Evolutionary conservation across 2,329 filamentous ascomycete species (phyloP).

Genomic region (Fusarium pininemorale): DNA sequence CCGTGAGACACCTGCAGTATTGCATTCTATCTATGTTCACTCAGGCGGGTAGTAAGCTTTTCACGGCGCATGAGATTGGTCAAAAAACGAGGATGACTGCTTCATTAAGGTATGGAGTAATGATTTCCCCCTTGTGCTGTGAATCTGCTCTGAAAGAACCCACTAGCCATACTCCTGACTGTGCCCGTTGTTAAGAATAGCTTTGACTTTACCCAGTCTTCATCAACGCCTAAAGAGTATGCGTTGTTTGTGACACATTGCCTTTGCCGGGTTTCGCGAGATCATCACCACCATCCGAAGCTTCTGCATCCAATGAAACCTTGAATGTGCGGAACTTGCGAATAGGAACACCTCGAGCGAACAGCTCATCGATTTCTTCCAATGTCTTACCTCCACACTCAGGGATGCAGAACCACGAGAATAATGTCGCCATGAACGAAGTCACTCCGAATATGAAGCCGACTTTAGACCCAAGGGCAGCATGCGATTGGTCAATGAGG

Average conservation of each 20-base stretch:
- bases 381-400: conserved; percentile 34
- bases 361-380: conserved; percentile 41
- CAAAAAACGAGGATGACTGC: background rate
- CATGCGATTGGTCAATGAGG: conserved; percentile 48
- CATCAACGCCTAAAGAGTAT: background rate
- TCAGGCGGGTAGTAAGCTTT: background rate
- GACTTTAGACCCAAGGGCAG: conserved; percentile 42
- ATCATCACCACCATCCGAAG: background rate
- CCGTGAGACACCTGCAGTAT: background rate
- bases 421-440: conserved; percentile 17
- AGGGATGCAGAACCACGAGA: conserved; percentile 31
- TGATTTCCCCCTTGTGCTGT: background rate
- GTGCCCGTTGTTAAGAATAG: background rate
- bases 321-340: conserved; percentile 25
- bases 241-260: background rate
- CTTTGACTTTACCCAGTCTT: background rate
- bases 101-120: background rate
- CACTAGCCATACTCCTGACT: background rate
- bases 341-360: conserved; percentile 24
- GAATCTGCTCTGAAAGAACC: background rate
- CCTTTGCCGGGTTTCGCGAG: background rate
- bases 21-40: background rate
- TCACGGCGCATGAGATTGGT: background rate
- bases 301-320: background rate
- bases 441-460: conserved; percentile 32